Percentiles rank a stretch among this genome's conserved stretches.
Evolutionary conservation across 441 rosid species (phyloP).

Genomic region (Rhodomyrtus psidioides): DNA sequence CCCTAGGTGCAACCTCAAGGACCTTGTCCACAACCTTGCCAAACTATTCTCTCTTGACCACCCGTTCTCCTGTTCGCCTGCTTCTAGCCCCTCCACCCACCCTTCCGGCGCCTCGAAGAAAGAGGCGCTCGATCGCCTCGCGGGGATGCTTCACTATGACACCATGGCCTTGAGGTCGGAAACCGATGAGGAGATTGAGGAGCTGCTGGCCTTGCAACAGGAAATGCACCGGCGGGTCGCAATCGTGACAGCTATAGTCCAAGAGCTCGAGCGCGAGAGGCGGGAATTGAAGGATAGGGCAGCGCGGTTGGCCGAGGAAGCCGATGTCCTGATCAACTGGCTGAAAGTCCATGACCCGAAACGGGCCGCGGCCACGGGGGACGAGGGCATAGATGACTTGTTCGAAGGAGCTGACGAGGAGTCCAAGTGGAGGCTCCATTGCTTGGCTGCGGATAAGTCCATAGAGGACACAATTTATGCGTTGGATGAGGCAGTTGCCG

Average conservation of each 20-base stretch:
- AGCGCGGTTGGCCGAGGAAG: slow-evolving; percentile 2
- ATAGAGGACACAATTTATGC: slow-evolving; percentile 40
- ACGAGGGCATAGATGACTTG: slow-evolving; percentile 16
- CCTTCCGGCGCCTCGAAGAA: slow-evolving; percentile 24
- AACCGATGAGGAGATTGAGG: slow-evolving; percentile 28
- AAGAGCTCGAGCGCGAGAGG: slow-evolving; percentile 27
- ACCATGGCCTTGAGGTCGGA: slow-evolving; percentile 1
- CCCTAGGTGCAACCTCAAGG: slow-evolving; percentile 31
- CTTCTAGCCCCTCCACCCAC: slow-evolving; percentile 9
- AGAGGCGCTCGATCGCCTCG: slow-evolving; percentile 53
- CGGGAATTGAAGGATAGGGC: slow-evolving; percentile 13
- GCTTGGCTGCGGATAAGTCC: slow-evolving; percentile 24
- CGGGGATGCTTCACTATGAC: slow-evolving; percentile 44
- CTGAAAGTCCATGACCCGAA: slow-evolving; percentile 10
- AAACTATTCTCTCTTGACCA: slow-evolving; percentile 36
- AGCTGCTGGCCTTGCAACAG: slow-evolving; percentile 17
- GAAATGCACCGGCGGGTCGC: slow-evolving; percentile 21
- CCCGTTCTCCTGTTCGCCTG: slow-evolving; percentile 17
- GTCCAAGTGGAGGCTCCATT: slow-evolving; percentile 10
- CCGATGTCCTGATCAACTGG: slow-evolving; percentile 29
- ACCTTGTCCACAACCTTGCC: slow-evolving; percentile 33
- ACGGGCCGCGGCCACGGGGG: neutral
- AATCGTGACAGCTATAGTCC: neutral
- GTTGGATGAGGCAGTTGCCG: slow-evolving; percentile 32
- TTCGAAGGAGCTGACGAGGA: slow-evolving; percentile 23